phyloP scores from a whole-genome alignment of 495 filamentous ascomycete species.

The Penicillium canescens region DNA sequence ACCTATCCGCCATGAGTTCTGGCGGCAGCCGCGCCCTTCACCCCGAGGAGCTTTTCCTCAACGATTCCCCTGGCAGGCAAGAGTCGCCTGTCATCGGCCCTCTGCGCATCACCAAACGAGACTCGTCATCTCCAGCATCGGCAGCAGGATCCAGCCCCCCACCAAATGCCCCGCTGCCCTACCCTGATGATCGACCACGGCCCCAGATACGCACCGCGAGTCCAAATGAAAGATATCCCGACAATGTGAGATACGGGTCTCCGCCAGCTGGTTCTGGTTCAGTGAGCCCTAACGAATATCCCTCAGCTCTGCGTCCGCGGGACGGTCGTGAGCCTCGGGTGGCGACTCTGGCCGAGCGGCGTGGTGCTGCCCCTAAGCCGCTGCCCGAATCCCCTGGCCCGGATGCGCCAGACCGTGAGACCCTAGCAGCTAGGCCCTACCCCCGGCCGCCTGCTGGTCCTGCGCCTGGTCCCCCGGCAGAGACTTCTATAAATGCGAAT shows the following conservation, averaged over 20 bases:
- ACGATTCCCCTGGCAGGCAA: slow-evolving; percentile 39
- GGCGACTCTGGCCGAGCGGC: slow-evolving; percentile 66
- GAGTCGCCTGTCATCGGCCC: slow-evolving; percentile 78
- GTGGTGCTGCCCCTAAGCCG: slow-evolving; percentile 69
- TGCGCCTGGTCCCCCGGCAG: slow-evolving; percentile 5
- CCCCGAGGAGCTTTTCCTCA: slow-evolving; percentile 75
- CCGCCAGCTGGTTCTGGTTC: slow-evolving; percentile 33
- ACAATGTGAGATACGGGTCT: slow-evolving; percentile 31
- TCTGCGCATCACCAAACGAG: slow-evolving; percentile 78
- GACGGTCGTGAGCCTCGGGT: slow-evolving; percentile 46
- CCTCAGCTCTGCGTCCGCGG: slow-evolving; percentile 45
- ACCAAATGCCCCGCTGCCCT: slow-evolving; percentile 58
- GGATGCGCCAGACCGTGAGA: slow-evolving; percentile 68
- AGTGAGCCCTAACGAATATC: slow-evolving; percentile 43
- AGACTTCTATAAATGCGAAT: slow-evolving; percentile 25
- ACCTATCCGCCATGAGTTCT: slow-evolving; percentile 33
- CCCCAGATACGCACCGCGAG: slow-evolving; percentile 39
- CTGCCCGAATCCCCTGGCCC: slow-evolving; percentile 75
- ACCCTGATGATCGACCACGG: slow-evolving; percentile 70
- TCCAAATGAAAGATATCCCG: slow-evolving; percentile 38
- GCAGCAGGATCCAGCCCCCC: slow-evolving; percentile 16
- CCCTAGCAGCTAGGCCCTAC: slow-evolving; percentile 53
- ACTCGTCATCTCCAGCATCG: slow-evolving; percentile 43
- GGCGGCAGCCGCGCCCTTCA: slow-evolving; percentile 53
- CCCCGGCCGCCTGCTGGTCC: slow-evolving; percentile 30